Base-by-base conservation (phyloP, 2,329 filamentous ascomycete species). In the Botrytis fabae region DNA sequence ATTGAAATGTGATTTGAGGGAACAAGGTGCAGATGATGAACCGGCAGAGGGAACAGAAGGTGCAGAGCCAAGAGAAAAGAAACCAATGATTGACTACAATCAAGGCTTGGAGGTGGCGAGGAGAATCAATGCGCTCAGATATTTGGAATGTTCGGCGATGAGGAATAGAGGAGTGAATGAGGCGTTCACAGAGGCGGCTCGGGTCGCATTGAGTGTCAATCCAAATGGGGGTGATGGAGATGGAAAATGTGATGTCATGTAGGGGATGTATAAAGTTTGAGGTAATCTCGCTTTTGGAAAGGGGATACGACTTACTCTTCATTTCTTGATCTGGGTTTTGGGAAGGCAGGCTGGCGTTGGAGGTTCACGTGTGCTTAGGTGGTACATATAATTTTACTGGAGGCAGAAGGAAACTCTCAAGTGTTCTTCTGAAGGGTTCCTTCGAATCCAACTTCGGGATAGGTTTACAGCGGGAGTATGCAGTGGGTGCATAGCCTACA, bases 81-180 rank as follows among this genome's bases (percentile, higher is more conserved):
- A 89, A 81, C 88, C 90, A 12, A 90, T 91, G 84, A 97, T 98
- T 81, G 91, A 91, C 80, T 98, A 98, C 84, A 92, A 97, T 80
- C 91, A 97, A 80, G 95, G 95, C 4, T 87, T 98, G 69, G 94
- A 95, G 76, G 95, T 97, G 60, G 95, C 95, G 57, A 91, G 95
- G 81, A 91, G 92, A 82, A 97, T 98, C 83, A 93, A 94, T 78
- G 96, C 96, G 10, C 87, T 97, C 81, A 91, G 97, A 81, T 99
- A 99, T 82, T 89, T 99, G 72, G 96, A 99, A 86, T 99, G 96
- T 86, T 98, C 96, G 54, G 96, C 96, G 73, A 98, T 98, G 91
- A 92, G 95, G 84, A 99, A 99, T 84, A 90, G 96, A 69, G 96
- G 96, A 75, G 97, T 99, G 80, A 98, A 98, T 83, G 96, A 99